These are phyloP conservation scores for Anisodus acutangulus DNA, from an alignment of 257 asterid species.

Conservation along the genomic window DNA sequence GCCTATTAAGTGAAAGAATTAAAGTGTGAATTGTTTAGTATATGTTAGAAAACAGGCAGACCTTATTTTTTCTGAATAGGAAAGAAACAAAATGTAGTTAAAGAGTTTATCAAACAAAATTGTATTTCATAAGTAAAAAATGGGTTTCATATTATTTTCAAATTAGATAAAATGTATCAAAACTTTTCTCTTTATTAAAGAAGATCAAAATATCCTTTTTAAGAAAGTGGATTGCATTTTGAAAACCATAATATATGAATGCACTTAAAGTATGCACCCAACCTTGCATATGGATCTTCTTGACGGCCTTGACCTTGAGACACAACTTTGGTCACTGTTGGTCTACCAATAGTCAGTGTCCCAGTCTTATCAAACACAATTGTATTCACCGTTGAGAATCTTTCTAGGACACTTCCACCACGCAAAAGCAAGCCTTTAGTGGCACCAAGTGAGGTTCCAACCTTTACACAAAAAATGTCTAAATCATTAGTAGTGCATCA, in stretches of 20 bases:
- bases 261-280: constrained; percentile 41
- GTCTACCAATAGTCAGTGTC: constrained; percentile 89
- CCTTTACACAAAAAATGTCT: constrained; percentile 53
- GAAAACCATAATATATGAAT: neutral
- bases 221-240: constrained; percentile 23
- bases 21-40: neutral
- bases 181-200: neutral
- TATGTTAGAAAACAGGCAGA: neutral
- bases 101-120: constrained; percentile 11
- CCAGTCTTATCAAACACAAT: constrained; percentile 98
- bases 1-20: neutral
- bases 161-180: neutral
- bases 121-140: neutral
- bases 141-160: neutral
- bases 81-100: neutral
- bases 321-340: constrained; percentile 79
- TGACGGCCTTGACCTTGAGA: constrained; percentile 46
- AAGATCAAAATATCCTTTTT: neutral
- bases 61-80: neutral
- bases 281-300: constrained; percentile 56
- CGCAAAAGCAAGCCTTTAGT: constrained; percentile 95
- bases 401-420: constrained; percentile 93
- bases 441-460: constrained; percentile 99
- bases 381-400: constrained; percentile 75
- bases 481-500: constrained; percentile 21